phyloP scores from a whole-genome alignment of 306 rosid genomes.

The Prunus padus region DNA sequence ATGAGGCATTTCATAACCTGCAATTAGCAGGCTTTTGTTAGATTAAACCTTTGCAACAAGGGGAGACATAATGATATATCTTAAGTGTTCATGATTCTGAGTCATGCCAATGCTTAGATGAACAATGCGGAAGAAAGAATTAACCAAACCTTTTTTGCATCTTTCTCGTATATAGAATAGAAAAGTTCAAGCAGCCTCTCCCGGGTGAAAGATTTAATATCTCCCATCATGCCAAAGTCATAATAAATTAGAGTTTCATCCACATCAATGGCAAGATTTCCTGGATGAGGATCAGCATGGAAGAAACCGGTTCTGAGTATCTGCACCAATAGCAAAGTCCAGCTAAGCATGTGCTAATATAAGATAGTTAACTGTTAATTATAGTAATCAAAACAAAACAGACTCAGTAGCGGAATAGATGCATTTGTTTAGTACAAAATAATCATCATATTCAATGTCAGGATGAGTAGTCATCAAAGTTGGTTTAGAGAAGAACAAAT shows the following conservation, averaged over 20 bases:
- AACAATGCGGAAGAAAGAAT: neutral
- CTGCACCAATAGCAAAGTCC: conserved; percentile 41
- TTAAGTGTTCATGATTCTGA: neutral
- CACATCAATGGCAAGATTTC: conserved; percentile 82
- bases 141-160: conserved; percentile 71
- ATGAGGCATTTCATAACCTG: conserved; percentile 75
- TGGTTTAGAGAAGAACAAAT: conserved; percentile 11
- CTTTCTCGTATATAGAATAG: conserved; percentile 81
- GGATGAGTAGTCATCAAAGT: neutral
- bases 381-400: conserved; percentile 8
- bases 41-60: conserved; percentile 10
- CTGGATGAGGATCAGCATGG: conserved; percentile 98
- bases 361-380: conserved; percentile 1
- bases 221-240: conserved; percentile 99
- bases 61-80: neutral
- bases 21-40: conserved; percentile 26
- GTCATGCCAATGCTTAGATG: conserved; percentile 4
- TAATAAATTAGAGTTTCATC: conserved; percentile 83
- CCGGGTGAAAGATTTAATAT: conserved; percentile 81
- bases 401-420: neutral
- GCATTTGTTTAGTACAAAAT: neutral
- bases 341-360: conserved; percentile 11
- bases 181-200: conserved; percentile 90
- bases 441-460: conserved; percentile 20
- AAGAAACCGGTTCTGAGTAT: conserved; percentile 91